These are phyloP conservation scores for Myriosclerotinia curreyana DNA, from an alignment of 2,329 filamentous ascomycete species.

Conservation along the genomic window DNA sequence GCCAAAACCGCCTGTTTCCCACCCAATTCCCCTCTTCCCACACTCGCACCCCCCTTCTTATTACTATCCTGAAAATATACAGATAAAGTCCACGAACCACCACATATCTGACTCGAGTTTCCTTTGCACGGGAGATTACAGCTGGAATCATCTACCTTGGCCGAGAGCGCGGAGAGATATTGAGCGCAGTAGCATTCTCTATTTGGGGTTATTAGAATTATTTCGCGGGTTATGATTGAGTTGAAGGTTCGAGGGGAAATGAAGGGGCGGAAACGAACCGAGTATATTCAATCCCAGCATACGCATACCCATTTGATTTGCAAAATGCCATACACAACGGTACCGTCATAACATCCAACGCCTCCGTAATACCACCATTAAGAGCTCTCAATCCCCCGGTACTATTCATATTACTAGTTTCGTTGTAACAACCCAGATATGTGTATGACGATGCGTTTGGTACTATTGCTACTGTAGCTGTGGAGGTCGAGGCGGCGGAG, in stretches of 20 bases:
- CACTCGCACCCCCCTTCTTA: not conserved
- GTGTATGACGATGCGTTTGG: slow-evolving; percentile 7
- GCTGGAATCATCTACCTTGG: not conserved
- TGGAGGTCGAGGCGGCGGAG: not conserved
- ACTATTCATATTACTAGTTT: not conserved
- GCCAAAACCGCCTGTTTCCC: not conserved
- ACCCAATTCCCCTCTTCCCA: no score
- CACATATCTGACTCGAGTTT: slow-evolving; percentile 16
- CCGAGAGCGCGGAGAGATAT: not conserved
- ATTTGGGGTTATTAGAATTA: not conserved
- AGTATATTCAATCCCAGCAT: slow-evolving; percentile 37
- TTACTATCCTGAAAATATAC: not conserved
- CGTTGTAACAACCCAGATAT: slow-evolving; percentile 17
- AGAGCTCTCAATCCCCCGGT: slow-evolving; percentile 10
- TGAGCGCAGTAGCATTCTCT: slow-evolving; percentile 21
- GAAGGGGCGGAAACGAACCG: slow-evolving; percentile 25
- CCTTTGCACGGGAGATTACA: slow-evolving; percentile 18
- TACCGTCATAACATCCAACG: slow-evolving; percentile 33
- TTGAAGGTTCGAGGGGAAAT: no score
- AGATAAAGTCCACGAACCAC: slow-evolving; percentile 13
- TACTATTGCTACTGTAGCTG: not conserved
- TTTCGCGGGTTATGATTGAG: not conserved
- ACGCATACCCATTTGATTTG: slow-evolving; percentile 24
- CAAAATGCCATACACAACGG: slow-evolving; percentile 32
- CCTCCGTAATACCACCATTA: slow-evolving; percentile 9